Base-by-base conservation (phyloP, 2,329 filamentous ascomycete genomes). In the Ceratocystis diversiconidia region DNA sequence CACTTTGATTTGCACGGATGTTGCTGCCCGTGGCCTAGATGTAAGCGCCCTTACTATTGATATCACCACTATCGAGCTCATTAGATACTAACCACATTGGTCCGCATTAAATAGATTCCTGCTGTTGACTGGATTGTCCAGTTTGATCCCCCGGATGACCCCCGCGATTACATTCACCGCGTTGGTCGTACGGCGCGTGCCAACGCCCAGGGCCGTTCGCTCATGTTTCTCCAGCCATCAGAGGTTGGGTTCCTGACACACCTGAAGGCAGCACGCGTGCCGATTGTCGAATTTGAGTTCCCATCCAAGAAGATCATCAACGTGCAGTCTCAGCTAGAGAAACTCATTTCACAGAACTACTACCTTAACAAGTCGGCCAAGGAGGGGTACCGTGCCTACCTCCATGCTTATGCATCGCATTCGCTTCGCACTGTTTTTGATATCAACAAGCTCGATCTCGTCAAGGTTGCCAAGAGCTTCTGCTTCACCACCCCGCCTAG, bases 111-210 rank as follows among this genome's bases (percentile, higher is more conserved):
- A 5, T 68, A 87, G 82, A 96, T 97, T 69, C 92, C 92, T 0
- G 87, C 89, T 25, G 92, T 97, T 55, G 92, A 97, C 78, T 97
- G 89, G 86, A 95, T 96, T 70, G 85, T 96, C 68, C 92, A 97
- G 75, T 96, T 95, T 72, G 94, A 96, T 71, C 92, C 92, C 10
- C 91, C 92, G 2, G 91, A 96, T 80, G 90, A 95, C 74, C 88
- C 90, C 25, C 82, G 88, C 70, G 89, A 94, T 74, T 95, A 97
- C 77, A 95, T 96, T 71, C 94, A 99, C 79, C 89, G 94, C 67
- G 94, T 97, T 17, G 94, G 94, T 70, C 90, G 94, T 71, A 99
- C 94, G 2, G 94, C 94, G 0, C 83, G 94, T 76, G 81, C 85
- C 67, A 87, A 89, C 73, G 85, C 83, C 72, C 95, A 90, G 76